These are phyloP conservation scores for Sabuloglossum arenarium DNA, from an alignment of 495 filamentous ascomycete genomes.

Conservation along the genomic window DNA sequence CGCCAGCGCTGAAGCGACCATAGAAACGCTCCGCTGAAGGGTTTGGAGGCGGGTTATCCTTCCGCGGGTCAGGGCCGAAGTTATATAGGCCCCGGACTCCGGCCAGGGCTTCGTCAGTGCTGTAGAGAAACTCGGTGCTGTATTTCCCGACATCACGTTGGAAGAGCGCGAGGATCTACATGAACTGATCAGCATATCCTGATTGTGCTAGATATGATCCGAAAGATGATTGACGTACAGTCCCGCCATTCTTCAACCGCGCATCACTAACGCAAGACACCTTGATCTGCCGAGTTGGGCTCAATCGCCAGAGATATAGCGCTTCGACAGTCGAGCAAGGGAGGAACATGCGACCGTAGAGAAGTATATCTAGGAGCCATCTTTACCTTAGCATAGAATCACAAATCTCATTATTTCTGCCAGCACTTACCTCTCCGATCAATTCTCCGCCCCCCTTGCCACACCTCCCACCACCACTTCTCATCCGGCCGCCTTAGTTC, in stretches of 20 bases:
- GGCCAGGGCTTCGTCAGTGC: constrained; percentile 74
- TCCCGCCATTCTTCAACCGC: constrained; percentile 51
- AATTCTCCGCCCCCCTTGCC: constrained; percentile 25
- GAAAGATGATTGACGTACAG: constrained; percentile 22
- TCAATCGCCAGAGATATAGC: constrained; percentile 63
- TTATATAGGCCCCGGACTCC: constrained; percentile 84
- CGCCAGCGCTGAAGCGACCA: constrained; percentile 36
- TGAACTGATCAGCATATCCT: not conserved
- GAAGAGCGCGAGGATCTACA: constrained; percentile 42
- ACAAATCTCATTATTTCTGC: not conserved
- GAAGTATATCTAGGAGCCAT: constrained; percentile 32
- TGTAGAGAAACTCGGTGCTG: constrained; percentile 76
- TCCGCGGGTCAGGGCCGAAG: constrained; percentile 62
- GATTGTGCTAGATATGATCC: constrained; percentile 23
- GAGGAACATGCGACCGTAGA: constrained; percentile 80
- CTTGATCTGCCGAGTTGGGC: constrained; percentile 56
- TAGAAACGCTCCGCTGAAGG: constrained; percentile 8
- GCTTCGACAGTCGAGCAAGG: constrained; percentile 71
- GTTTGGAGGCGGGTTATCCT: constrained; percentile 10
- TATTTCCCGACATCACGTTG: constrained; percentile 82
- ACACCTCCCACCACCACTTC: constrained; percentile 27
- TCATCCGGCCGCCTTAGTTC: constrained; percentile 28
- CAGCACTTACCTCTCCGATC: constrained; percentile 15
- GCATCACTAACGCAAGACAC: constrained; percentile 65
- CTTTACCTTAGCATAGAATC: not conserved